A percentile compares a stretch with the other conserved stretches of the same genome.
phyloP scores from a whole-genome alignment of 495 filamentous ascomycete genomes.

The Penicillium lividum region DNA sequence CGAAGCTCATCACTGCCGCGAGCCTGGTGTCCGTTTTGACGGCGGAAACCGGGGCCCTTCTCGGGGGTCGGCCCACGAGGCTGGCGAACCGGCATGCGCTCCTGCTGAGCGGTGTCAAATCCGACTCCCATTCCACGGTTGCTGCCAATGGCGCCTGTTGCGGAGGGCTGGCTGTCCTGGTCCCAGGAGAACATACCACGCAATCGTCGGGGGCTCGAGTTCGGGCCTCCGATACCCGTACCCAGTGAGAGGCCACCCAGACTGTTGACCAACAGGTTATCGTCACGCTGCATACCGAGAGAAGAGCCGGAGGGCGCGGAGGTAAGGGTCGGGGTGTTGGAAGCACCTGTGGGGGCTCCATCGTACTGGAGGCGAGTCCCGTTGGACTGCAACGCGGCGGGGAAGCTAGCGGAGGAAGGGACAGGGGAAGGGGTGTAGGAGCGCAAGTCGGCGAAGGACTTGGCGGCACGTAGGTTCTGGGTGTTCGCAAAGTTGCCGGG shows the following conservation, averaged over 20 bases:
- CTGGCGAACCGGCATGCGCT: slow-evolving; percentile 74
- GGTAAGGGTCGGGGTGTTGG: slow-evolving; percentile 74
- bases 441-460: slow-evolving; percentile 93
- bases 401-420: slow-evolving; percentile 84
- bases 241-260: slow-evolving; percentile 64
- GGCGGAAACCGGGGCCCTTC: slow-evolving; percentile 73
- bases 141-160: slow-evolving; percentile 80
- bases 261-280: slow-evolving; percentile 67
- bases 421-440: slow-evolving; percentile 94
- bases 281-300: slow-evolving; percentile 60
- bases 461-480: slow-evolving; percentile 87
- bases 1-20: slow-evolving; percentile 78
- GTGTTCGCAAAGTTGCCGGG: slow-evolving; percentile 65
- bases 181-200: slow-evolving; percentile 68
- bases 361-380: slow-evolving; percentile 66
- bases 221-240: slow-evolving; percentile 58
- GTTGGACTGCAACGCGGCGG: slow-evolving; percentile 66
- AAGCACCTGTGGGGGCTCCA: slow-evolving; percentile 57
- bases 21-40: slow-evolving; percentile 78
- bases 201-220: slow-evolving; percentile 59
- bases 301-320: slow-evolving; percentile 69
- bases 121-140: slow-evolving; percentile 71
- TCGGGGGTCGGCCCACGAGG: slow-evolving; percentile 78
- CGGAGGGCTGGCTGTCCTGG: slow-evolving; percentile 56
- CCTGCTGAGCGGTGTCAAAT: slow-evolving; percentile 64